Percentiles rank a stretch among this genome's conserved stretches.
These are phyloP conservation scores for Cladophialophora chaetospira DNA, from an alignment of 2,329 filamentous ascomycete species.

Conservation along the genomic window DNA sequence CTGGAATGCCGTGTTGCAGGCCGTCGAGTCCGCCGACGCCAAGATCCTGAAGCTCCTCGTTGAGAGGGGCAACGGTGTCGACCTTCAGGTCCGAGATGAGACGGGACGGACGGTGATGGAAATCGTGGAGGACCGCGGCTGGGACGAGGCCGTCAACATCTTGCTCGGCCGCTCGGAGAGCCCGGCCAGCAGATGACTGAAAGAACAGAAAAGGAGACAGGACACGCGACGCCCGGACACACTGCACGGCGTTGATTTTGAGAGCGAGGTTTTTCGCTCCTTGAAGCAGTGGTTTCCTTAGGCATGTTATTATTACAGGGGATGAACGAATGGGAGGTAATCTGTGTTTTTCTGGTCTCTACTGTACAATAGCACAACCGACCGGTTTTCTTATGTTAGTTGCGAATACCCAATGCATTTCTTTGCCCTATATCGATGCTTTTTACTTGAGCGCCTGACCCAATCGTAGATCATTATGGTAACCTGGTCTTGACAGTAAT, in stretches of 20 bases:
- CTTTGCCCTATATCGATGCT: no score
- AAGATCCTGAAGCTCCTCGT: conserved; percentile 55
- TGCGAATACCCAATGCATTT: conserved; percentile 1
- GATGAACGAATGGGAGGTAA: neutral
- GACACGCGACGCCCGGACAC: neutral
- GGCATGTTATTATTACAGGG: no score
- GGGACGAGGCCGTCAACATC: conserved; percentile 59
- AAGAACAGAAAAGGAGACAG: neutral
- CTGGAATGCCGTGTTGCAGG: conserved; percentile 67
- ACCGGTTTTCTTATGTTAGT: neutral
- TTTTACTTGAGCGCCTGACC: no score
- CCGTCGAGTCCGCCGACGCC: conserved; percentile 64
- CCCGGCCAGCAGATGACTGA: neutral
- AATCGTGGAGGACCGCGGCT: conserved; percentile 60
- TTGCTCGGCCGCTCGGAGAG: conserved; percentile 36
- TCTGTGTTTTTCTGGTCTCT: neutral
- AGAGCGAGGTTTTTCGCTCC: neutral
- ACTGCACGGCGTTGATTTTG: conserved; percentile 2
- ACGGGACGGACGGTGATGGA: conserved; percentile 57
- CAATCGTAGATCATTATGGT: no score
- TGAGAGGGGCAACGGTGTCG: conserved; percentile 24
- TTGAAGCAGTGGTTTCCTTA: neutral
- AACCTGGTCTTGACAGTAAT: no score
- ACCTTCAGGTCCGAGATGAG: conserved; percentile 56
- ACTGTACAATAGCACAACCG: neutral